Evolutionary conservation across 208 protist genomes (phyloP).

Genomic region (Leishmania turanica): DNA sequence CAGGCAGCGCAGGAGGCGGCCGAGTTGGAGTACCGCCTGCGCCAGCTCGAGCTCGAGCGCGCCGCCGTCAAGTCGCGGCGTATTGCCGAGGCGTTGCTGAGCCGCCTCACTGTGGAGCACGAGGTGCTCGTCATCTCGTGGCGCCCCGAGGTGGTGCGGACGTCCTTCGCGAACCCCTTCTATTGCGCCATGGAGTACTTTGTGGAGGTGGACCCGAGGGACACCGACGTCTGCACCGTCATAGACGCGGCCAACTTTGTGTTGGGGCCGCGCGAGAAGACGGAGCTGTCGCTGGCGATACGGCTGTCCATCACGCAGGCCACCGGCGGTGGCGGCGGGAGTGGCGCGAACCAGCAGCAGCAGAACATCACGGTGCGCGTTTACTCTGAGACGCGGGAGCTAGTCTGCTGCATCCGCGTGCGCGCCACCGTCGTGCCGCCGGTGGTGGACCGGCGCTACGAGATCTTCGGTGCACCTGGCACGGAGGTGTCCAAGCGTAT

Average conservation of each 20-base stretch:
- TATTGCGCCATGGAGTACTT: conserved; percentile 63
- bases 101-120: conserved; percentile 72
- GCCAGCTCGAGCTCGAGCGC: conserved; percentile 79
- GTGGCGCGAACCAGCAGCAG: neutral
- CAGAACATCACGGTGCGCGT: conserved; percentile 47
- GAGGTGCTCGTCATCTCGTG: conserved; percentile 61
- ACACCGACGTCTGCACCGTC: conserved; percentile 44
- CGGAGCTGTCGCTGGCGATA: conserved; percentile 56
- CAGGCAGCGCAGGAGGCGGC: conserved; percentile 38
- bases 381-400: conserved; percentile 68
- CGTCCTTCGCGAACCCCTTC: conserved; percentile 76
- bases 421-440: conserved; percentile 60
- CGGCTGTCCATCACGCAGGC: conserved; percentile 32
- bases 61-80: conserved; percentile 69
- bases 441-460: conserved; percentile 84
- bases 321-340: neutral
- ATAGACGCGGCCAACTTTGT: conserved; percentile 47
- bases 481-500: conserved; percentile 62
- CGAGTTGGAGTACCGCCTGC: conserved; percentile 77
- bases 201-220: conserved; percentile 49
- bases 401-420: conserved; percentile 66
- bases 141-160: conserved; percentile 60
- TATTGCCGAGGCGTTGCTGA: conserved; percentile 74
- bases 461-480: conserved; percentile 76
- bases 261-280: conserved; percentile 65